Evolutionary conservation across 2,329 filamentous ascomycete species (phyloP).

Genomic region (Bisporella sp.): DNA sequence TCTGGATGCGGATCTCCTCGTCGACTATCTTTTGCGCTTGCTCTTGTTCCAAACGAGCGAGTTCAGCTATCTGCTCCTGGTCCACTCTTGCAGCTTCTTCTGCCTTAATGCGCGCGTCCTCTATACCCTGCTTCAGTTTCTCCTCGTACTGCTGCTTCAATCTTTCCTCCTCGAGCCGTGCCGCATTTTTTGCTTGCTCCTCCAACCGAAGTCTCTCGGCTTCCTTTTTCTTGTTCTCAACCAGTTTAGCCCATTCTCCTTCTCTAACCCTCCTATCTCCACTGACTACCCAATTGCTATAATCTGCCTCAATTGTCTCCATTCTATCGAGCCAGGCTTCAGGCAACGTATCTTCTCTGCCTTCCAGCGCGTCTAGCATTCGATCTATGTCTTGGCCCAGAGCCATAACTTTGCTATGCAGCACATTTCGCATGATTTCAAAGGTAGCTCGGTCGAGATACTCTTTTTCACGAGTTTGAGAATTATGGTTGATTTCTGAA

Average conservation of each 20-base stretch:
- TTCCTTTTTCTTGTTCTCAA: constrained; percentile 17
- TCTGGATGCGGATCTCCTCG: not conserved
- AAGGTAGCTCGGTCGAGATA: constrained; percentile 34
- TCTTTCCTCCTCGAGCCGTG: constrained; percentile 1
- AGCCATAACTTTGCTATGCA: constrained; percentile 62
- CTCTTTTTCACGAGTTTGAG: constrained; percentile 2
- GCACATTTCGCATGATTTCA: constrained; percentile 50
- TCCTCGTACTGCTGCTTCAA: constrained; percentile 1
- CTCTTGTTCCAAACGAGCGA: not conserved
- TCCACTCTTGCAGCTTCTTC: constrained; percentile 3
- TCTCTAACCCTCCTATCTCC: constrained; percentile 70
- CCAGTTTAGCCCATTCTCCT: constrained; percentile 43
- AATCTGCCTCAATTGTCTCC: constrained; percentile 71
- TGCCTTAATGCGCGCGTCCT: constrained; percentile 1
- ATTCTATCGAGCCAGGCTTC: constrained; percentile 83
- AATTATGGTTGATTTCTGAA: constrained; percentile 18
- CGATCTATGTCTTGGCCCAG: constrained; percentile 71
- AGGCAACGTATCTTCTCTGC: constrained; percentile 74
- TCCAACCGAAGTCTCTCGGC: constrained; percentile 22
- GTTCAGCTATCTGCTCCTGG: constrained; percentile 10
- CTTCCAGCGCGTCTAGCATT: constrained; percentile 83
- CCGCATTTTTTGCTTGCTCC: constrained; percentile 8
- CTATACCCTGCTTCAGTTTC: not conserved
- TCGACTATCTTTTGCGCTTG: not conserved
- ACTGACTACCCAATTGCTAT: constrained; percentile 72